Evolutionary conservation across 2,329 filamentous ascomycete genomes (phyloP).

Genomic region (Alternaria arborescens): DNA sequence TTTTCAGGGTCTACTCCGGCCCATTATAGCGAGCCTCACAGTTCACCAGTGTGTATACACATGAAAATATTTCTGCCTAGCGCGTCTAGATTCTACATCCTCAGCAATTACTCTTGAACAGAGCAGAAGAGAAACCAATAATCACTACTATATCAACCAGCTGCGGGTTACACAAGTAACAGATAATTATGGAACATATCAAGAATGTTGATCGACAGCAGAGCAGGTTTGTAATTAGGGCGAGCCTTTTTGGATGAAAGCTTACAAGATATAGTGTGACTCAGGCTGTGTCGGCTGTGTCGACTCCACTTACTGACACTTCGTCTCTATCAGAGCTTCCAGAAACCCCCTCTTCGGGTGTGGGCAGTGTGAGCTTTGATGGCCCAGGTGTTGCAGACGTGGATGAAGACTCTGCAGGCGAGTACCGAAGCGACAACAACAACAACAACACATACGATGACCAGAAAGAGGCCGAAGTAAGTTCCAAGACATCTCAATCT

Average conservation of each 20-base stretch:
- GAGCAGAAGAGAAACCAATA: too few species aligned
- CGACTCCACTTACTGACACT: not conserved
- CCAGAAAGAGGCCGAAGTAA: slow-evolving; percentile 1
- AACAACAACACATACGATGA: slow-evolving; percentile 7
- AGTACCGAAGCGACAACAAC: not conserved
- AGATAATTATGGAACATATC: not conserved
- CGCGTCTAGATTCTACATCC: not conserved
- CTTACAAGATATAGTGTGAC: slow-evolving; percentile 1
- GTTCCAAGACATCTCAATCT: too few species aligned
- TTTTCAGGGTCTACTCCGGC: not conserved
- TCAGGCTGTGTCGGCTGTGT: not conserved
- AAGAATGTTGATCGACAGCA: not conserved
- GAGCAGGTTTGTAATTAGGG: not conserved
- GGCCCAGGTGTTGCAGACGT: not conserved
- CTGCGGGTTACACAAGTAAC: not conserved
- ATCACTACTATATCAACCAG: not conserved
- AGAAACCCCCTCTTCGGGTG: not conserved
- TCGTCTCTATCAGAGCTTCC: not conserved
- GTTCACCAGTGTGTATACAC: not conserved
- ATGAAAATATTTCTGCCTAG: not conserved
- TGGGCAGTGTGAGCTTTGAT: not conserved
- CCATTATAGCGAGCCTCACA: not conserved
- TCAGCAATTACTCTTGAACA: not conserved
- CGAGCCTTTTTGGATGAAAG: not conserved
- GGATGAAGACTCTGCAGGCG: not conserved